Percentiles rank a stretch among this genome's conserved stretches.
phyloP scores from a whole-genome alignment of 352 stramenopile genomes.

The Blastocystis sp. region DNA sequence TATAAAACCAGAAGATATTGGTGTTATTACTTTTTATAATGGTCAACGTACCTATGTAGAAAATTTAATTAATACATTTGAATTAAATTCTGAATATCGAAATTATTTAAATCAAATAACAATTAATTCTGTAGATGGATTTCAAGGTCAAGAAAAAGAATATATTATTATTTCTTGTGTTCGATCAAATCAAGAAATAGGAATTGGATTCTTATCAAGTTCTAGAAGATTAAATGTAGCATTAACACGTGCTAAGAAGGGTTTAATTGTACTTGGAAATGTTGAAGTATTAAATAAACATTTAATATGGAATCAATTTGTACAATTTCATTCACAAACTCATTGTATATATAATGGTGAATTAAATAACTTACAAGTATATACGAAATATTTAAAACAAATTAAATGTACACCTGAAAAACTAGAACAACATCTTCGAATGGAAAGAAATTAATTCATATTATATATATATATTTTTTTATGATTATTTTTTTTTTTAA shows the following conservation, averaged over 20 bases:
- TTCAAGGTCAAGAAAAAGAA: constrained; percentile 20
- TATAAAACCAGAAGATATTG: constrained; percentile 1
- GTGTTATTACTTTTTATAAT: constrained; percentile 8
- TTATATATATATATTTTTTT: too few relatives aligned
- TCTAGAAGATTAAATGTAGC: constrained; percentile 18
- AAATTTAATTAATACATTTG: neutral
- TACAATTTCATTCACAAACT: too few relatives aligned
- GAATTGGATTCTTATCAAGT: constrained; percentile 17
- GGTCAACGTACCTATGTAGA: neutral
- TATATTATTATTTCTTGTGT: constrained; percentile 33
- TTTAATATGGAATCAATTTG: too few relatives aligned
- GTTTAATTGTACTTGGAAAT: constrained; percentile 14
- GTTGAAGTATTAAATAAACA: too few relatives aligned
- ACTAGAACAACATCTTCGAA: too few relatives aligned
- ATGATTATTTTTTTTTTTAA: too few relatives aligned
- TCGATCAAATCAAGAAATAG: constrained; percentile 5
- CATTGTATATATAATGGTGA: too few relatives aligned
- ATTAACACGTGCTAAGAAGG: constrained; percentile 29
- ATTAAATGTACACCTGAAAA: too few relatives aligned
- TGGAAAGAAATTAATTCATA: too few relatives aligned
- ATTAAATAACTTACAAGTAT: too few relatives aligned
- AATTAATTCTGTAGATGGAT: constrained; percentile 20
- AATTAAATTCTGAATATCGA: constrained; percentile 8
- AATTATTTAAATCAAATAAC: too few relatives aligned
- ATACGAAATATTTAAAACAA: too few relatives aligned